phyloP scores from a whole-genome alignment of 352 stramenopile species.

The Phytophthora cactorum region DNA sequence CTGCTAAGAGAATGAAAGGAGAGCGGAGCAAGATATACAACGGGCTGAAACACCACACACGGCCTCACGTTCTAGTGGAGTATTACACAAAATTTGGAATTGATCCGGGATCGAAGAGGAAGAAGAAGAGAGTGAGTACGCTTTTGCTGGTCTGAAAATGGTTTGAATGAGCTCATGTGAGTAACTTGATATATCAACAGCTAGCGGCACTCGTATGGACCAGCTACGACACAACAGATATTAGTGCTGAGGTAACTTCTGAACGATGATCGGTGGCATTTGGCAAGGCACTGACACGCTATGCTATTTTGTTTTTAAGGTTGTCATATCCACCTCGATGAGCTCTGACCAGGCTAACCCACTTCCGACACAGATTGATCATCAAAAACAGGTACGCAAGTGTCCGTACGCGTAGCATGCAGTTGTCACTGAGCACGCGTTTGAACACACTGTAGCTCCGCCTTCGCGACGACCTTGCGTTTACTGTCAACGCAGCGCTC shows the following conservation, averaged over 20 bases:
- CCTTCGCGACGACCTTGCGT: conserved; percentile 75
- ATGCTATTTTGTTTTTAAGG: conserved; percentile 21
- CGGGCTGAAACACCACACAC: conserved; percentile 61
- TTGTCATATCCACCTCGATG: conserved; percentile 62
- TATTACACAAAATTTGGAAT: conserved; percentile 81
- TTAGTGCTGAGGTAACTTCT: conserved; percentile 65
- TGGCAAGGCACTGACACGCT: not conserved
- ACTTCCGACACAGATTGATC: conserved; percentile 66
- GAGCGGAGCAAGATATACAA: conserved; percentile 65
- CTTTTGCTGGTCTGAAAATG: not conserved
- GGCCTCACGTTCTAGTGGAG: conserved; percentile 35
- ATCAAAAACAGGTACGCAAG: conserved; percentile 66
- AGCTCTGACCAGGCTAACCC: conserved; percentile 60
- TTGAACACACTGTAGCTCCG: conserved; percentile 47
- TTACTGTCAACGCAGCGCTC: conserved; percentile 80
- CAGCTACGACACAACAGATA: conserved; percentile 52
- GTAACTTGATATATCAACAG: conserved; percentile 25
- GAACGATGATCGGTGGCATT: not conserved
- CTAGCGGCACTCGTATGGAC: conserved; percentile 73
- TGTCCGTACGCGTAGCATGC: not conserved
- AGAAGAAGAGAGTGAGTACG: conserved; percentile 66
- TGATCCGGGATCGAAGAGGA: conserved; percentile 55
- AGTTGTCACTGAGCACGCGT: conserved; percentile 2
- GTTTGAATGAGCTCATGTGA: not conserved
- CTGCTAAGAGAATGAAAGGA: conserved; percentile 53